A percentile compares a stretch with the other conserved stretches of the same genome.
Evolutionary conservation across 345 rosid genomes (phyloP).

Genomic region (Mercurialis annua): DNA sequence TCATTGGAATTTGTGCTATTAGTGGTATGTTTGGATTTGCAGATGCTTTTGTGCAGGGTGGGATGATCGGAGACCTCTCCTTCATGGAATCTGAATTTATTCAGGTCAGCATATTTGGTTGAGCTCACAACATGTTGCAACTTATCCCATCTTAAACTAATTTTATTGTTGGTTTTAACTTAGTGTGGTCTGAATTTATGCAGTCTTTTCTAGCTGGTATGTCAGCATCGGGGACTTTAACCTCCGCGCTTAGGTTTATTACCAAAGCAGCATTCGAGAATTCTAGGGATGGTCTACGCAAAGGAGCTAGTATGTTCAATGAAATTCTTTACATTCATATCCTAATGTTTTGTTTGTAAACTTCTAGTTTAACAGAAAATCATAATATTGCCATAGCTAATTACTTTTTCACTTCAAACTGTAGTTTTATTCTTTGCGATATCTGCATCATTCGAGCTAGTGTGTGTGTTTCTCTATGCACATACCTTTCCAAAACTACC

Average conservation of each 20-base stretch:
- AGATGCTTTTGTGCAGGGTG: conserved; percentile 87
- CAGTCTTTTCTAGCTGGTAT: conserved; percentile 65
- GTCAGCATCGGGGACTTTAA: conserved; percentile 73
- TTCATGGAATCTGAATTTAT: conserved; percentile 62
- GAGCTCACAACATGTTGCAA: neutral
- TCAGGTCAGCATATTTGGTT: conserved; percentile 43
- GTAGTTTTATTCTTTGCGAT: conserved; percentile 66
- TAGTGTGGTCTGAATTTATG: neutral
- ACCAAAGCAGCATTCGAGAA: conserved; percentile 75
- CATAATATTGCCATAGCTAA: neutral
- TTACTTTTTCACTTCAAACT: neutral
- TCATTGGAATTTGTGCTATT: conserved; percentile 56
- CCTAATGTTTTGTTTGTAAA: neutral
- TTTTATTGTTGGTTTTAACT: neutral
- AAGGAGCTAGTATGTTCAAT: conserved; percentile 66
- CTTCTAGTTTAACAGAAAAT: neutral
- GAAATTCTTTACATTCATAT: neutral
- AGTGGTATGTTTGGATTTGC: conserved; percentile 71
- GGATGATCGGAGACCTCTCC: conserved; percentile 85
- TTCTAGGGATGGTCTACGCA: conserved; percentile 59
- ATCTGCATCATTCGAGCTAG: conserved; percentile 54
- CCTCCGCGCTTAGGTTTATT: conserved; percentile 62
- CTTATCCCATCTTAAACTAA: neutral
- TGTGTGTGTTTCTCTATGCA: conserved; percentile 63
- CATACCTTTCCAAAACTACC: conserved; percentile 62